These are phyloP conservation scores for Casuarina equisetifolia DNA, from an alignment of 306 rosid species.

Conservation along the genomic window DNA sequence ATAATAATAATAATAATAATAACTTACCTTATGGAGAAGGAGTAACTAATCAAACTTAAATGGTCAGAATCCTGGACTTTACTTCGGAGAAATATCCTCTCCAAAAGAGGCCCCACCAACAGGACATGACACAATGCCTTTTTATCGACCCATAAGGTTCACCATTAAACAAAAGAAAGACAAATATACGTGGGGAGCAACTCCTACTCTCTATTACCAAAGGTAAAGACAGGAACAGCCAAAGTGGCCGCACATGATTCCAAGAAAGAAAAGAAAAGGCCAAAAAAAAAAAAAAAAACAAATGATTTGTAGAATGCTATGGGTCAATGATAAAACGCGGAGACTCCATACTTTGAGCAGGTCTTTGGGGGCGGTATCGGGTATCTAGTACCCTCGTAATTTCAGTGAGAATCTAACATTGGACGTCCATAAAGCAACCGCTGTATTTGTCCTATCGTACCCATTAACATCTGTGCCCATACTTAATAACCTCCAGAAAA, in stretches of 20 bases:
- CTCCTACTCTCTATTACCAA: background rate
- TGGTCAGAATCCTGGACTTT: too few species aligned
- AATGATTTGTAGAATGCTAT: background rate
- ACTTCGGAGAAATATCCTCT: too few species aligned
- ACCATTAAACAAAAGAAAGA: background rate
- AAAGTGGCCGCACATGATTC: background rate
- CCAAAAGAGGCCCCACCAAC: too few species aligned
- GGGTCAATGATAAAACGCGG: background rate
- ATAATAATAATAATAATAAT: too few species aligned
- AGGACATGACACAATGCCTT: too few species aligned
- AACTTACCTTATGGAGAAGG: too few species aligned
- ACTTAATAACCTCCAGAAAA: background rate
- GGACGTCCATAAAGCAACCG: background rate
- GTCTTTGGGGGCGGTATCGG: too few species aligned
- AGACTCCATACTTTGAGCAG: background rate
- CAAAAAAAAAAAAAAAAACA: background rate
- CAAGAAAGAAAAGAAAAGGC: background rate
- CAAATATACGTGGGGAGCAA: background rate
- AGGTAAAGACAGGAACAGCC: background rate
- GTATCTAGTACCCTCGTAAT: background rate
- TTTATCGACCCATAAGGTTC: too few species aligned
- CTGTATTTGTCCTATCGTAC: too few species aligned
- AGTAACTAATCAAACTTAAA: too few species aligned
- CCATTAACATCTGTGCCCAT: background rate
- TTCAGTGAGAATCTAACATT: background rate